These are phyloP conservation scores for Aspergillus fumigatus DNA, from an alignment of 2,329 filamentous ascomycete species.

Conservation along the genomic window DNA sequence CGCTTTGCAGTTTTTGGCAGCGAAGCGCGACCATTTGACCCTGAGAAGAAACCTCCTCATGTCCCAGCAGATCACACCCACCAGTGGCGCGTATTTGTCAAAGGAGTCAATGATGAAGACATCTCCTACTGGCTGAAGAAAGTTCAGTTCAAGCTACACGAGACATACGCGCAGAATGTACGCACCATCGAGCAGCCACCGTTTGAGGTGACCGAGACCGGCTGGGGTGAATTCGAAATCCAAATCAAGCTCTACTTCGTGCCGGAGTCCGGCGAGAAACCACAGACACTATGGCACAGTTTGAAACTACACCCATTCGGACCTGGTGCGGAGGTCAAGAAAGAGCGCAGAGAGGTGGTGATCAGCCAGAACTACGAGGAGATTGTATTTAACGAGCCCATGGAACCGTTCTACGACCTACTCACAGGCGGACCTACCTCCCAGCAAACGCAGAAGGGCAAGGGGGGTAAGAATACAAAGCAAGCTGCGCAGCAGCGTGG, in stretches of 20 bases:
- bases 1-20: slow-evolving; percentile 64
- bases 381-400: slow-evolving; percentile 95
- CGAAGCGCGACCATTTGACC: slow-evolving; percentile 74
- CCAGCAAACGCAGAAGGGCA: slow-evolving; percentile 50
- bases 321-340: slow-evolving; percentile 68
- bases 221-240: slow-evolving; percentile 98
- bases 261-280: slow-evolving; percentile 82
- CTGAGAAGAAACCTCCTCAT: slow-evolving; percentile 67
- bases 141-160: slow-evolving; percentile 96
- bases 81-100: slow-evolving; percentile 92
- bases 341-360: slow-evolving; percentile 60
- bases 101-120: slow-evolving; percentile 81
- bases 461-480: slow-evolving; percentile 54
- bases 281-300: slow-evolving; percentile 91
- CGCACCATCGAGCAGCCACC: slow-evolving; percentile 77
- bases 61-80: slow-evolving; percentile 91
- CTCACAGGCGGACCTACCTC: slow-evolving; percentile 64
- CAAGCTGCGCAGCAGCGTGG: slow-evolving; percentile 45
- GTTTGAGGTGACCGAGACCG: slow-evolving; percentile 85
- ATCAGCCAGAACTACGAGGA: slow-evolving; percentile 84
- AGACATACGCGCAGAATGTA: slow-evolving; percentile 88
- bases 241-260: slow-evolving; percentile 93
- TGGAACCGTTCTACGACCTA: slow-evolving; percentile 83
- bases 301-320: slow-evolving; percentile 88
- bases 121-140: slow-evolving; percentile 95